These are phyloP conservation scores for Deakozyma indianensis DNA, from an alignment of 805 yeast genomes.

Conservation along the genomic window DNA sequence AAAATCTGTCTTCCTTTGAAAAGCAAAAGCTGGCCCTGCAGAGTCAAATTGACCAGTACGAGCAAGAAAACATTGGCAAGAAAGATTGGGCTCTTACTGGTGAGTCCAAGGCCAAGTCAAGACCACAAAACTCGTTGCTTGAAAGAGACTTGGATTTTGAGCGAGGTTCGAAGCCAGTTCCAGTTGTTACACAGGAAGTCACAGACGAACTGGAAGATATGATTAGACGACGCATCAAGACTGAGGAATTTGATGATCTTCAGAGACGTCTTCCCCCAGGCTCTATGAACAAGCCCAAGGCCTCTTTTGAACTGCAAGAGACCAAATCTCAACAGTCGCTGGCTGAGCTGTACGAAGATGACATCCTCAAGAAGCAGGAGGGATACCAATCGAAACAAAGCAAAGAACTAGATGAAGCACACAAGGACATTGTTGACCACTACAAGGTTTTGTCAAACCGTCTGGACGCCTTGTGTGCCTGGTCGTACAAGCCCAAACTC, in stretches of 20 bases:
- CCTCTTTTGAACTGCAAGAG: slow-evolving; percentile 56
- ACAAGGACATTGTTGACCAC: slow-evolving; percentile 59
- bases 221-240: slow-evolving; percentile 67
- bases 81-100: slow-evolving; percentile 93
- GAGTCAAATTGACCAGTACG: slow-evolving; percentile 63
- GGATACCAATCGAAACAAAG: slow-evolving; percentile 32
- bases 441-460: slow-evolving; percentile 51
- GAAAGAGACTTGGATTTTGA: slow-evolving; percentile 75
- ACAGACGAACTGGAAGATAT: slow-evolving; percentile 81
- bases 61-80: slow-evolving; percentile 76
- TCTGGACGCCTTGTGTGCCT: slow-evolving; percentile 83
- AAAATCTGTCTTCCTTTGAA: slow-evolving; percentile 58
- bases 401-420: slow-evolving; percentile 52
- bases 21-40: slow-evolving; percentile 67
- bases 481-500: slow-evolving; percentile 88
- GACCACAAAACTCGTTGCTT: slow-evolving; percentile 75
- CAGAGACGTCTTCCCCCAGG: slow-evolving; percentile 59
- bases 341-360: slow-evolving; percentile 87
- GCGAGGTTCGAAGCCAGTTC: slow-evolving; percentile 89
- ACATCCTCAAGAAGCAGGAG: slow-evolving; percentile 29
- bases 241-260: slow-evolving; percentile 68
- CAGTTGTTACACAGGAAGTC: slow-evolving; percentile 79
- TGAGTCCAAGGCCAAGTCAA: slow-evolving; percentile 66
- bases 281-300: slow-evolving; percentile 6
- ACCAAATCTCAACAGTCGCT: slow-evolving; percentile 74